Percentiles rank a stretch among this genome's conserved stretches.
Evolutionary conservation across 2,329 filamentous ascomycete genomes (phyloP).

Genomic region (Septoria petroselini): DNA sequence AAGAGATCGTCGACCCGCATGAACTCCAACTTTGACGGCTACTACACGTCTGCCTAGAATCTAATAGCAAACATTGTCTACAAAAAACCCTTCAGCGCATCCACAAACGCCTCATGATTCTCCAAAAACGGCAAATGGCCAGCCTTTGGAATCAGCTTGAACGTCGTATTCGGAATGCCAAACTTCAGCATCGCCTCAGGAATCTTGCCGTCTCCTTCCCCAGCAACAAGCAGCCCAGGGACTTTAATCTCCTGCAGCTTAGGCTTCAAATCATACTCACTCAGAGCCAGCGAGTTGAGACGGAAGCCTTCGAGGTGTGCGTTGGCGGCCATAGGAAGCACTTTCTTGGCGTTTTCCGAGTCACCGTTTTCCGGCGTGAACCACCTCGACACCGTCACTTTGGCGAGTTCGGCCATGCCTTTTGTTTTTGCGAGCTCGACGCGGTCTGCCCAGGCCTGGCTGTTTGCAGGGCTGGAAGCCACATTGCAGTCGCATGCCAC

Average conservation of each 20-base stretch:
- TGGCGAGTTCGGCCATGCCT: constrained; percentile 56
- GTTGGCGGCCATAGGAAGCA: constrained; percentile 64
- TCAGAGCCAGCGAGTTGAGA: constrained; percentile 66
- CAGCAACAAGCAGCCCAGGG: constrained; percentile 67
- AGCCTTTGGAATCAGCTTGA: constrained; percentile 65
- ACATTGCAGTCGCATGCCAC: constrained; percentile 78
- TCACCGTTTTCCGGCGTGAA: constrained; percentile 63
- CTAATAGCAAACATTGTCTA: constrained; percentile 9
- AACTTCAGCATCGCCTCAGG: constrained; percentile 73
- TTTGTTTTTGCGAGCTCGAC: constrained; percentile 56
- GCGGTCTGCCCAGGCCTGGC: constrained; percentile 74
- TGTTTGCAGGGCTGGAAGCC: constrained; percentile 68
- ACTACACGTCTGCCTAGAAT: background rate
- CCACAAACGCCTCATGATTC: constrained; percentile 64
- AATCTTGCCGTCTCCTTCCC: constrained; percentile 69
- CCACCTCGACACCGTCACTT: constrained; percentile 71
- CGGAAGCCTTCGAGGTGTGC: constrained; percentile 70
- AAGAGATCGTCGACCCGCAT: constrained; percentile 19
- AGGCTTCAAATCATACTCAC: constrained; percentile 64
- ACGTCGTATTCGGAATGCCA: constrained; percentile 54
- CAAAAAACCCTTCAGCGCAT: constrained; percentile 60
- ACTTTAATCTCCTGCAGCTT: constrained; percentile 55
- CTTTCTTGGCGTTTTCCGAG: constrained; percentile 54
- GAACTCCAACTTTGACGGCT: background rate
- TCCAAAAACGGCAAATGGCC: constrained; percentile 87